Conservation (phyloP, 441 rosid genomes). For the Gossypium laxum region DNA sequence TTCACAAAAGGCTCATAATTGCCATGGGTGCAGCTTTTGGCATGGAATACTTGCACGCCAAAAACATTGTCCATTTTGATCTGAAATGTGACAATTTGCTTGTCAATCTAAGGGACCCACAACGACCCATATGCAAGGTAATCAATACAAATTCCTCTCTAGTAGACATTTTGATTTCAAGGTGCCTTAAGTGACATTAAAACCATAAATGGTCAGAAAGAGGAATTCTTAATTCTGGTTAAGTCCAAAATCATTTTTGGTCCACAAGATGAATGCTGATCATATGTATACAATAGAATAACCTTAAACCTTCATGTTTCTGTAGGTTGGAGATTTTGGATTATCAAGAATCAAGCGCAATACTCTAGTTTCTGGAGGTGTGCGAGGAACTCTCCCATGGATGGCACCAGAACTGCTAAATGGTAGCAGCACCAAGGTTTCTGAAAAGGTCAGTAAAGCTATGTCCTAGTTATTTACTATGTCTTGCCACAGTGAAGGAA, state of each 20-base stretch:
- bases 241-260: not conserved
- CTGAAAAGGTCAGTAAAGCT: constrained; percentile 43
- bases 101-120: constrained; percentile 49
- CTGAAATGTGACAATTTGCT: constrained; percentile 59
- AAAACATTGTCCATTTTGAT: constrained; percentile 66
- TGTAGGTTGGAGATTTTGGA: constrained; percentile 62
- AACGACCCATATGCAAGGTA: constrained; percentile 70
- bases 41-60: constrained; percentile 60
- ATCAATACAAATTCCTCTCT: constrained; percentile 11
- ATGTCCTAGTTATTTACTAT: not conserved
- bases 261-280: not conserved
- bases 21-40: constrained; percentile 73
- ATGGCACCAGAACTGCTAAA: constrained; percentile 65
- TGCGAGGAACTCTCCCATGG: constrained; percentile 70
- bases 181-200: constrained; percentile 6
- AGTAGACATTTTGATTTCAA: not conserved
- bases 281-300: not conserved
- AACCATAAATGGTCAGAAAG: not conserved
- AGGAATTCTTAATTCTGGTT: constrained; percentile 2
- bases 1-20: constrained; percentile 43
- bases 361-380: constrained; percentile 63
- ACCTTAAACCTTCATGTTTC: not conserved
- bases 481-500: not conserved
- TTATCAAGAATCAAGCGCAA: constrained; percentile 62
- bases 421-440: constrained; percentile 48